Percentiles rank a stretch among this genome's conserved stretches.
These are phyloP conservation scores for Pseudoturritis turrita DNA, from an alignment of 345 rosid species.

Conservation along the genomic window DNA sequence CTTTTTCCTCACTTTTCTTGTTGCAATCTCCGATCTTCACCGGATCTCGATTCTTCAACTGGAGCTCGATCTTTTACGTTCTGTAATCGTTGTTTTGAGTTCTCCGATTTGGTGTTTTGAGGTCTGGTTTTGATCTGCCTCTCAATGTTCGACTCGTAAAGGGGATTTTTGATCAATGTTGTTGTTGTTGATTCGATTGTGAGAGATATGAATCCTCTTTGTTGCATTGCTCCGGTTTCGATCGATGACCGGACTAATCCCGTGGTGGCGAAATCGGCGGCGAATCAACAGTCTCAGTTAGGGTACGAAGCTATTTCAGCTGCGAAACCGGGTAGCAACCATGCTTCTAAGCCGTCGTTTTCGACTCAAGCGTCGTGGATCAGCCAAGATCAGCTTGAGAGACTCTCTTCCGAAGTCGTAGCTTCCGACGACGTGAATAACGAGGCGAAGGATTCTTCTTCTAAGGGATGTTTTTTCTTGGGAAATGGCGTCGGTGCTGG, in stretches of 20 bases:
- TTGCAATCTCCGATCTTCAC: constrained; percentile 8
- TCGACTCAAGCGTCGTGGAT: constrained; percentile 64
- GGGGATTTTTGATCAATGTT: background rate
- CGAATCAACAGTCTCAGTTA: constrained; percentile 40
- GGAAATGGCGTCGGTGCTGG: constrained; percentile 39
- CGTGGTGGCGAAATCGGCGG: constrained; percentile 48
- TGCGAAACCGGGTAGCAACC: constrained; percentile 24
- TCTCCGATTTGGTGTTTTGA: background rate
- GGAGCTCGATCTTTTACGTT: background rate
- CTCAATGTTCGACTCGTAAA: background rate
- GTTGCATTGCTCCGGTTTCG: constrained; percentile 99
- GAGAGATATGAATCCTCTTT: constrained; percentile 72
- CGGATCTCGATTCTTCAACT: constrained; percentile 23
- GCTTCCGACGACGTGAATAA: constrained; percentile 29
- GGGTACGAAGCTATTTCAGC: constrained; percentile 35
- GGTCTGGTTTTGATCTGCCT: constrained; percentile 5
- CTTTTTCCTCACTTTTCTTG: background rate
- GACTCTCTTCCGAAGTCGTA: constrained; percentile 26
- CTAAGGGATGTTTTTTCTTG: constrained; percentile 34
- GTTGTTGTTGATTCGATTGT: constrained; percentile 10
- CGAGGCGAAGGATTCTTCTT: constrained; percentile 35
- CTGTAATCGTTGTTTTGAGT: background rate
- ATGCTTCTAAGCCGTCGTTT: constrained; percentile 43
- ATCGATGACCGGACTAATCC: constrained; percentile 77
- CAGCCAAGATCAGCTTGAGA: constrained; percentile 40